These are phyloP conservation scores for Brassica hybrid DNA, from an alignment of 441 rosid genomes.

Conservation along the genomic window DNA sequence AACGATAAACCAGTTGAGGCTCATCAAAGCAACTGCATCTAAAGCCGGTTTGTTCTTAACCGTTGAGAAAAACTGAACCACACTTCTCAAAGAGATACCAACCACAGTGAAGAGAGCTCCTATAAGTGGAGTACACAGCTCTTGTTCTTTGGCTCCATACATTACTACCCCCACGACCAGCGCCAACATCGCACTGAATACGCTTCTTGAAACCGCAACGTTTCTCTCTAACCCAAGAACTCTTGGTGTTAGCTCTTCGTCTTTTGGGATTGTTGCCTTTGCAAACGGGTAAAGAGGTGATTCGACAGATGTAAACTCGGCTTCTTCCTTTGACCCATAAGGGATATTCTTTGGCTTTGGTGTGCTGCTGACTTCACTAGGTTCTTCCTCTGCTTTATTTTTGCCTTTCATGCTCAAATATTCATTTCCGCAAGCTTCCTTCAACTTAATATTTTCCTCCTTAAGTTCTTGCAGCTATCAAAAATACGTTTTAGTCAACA, in stretches of 20 bases:
- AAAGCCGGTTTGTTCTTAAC: slow-evolving; percentile 70
- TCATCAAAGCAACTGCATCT: slow-evolving; percentile 79
- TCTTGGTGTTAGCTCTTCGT: slow-evolving; percentile 33
- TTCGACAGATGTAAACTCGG: slow-evolving; percentile 31
- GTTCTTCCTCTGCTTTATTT: slow-evolving; percentile 32
- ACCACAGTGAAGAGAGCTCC: slow-evolving; percentile 77
- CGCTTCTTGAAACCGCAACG: slow-evolving; percentile 58
- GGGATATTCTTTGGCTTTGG: slow-evolving; percentile 35
- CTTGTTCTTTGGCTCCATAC: slow-evolving; percentile 61
- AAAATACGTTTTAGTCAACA: slow-evolving; percentile 6
- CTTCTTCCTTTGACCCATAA: slow-evolving; percentile 33
- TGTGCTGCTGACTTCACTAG: slow-evolving; percentile 22
- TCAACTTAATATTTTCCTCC: slow-evolving; percentile 59
- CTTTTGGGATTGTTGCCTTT: slow-evolving; percentile 33
- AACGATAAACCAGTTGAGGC: slow-evolving; percentile 81
- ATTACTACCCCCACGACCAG: slow-evolving; percentile 67
- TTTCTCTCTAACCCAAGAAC: slow-evolving; percentile 47
- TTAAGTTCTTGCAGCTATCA: slow-evolving; percentile 60
- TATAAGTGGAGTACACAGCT: slow-evolving; percentile 79
- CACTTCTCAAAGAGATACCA: slow-evolving; percentile 74
- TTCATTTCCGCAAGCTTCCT: slow-evolving; percentile 48
- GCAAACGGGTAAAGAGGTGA: slow-evolving; percentile 40
- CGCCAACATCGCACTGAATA: slow-evolving; percentile 67
- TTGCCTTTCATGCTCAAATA: slow-evolving; percentile 41
- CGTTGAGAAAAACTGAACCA: slow-evolving; percentile 68